Evolutionary conservation across 805 yeast species (phyloP).

Genomic region (Lachancea kluyveri): DNA sequence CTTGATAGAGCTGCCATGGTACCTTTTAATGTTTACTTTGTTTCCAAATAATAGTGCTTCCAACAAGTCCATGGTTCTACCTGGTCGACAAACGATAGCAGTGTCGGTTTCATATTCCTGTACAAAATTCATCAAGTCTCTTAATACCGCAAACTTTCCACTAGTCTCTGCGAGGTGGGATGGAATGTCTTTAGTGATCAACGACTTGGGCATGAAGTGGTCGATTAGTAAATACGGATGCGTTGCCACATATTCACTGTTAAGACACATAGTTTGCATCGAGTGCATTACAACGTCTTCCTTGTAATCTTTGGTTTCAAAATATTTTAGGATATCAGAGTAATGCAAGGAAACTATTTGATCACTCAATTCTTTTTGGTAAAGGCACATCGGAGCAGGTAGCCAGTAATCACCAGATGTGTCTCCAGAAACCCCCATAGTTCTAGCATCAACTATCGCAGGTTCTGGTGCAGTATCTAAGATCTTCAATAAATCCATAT

Average conservation of each 20-base stretch:
- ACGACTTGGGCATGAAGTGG: conserved; percentile 78
- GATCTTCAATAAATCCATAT: conserved; percentile 69
- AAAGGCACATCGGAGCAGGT: conserved; percentile 78
- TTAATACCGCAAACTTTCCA: conserved; percentile 74
- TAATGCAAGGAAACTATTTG: conserved; percentile 89
- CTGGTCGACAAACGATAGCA: conserved; percentile 67
- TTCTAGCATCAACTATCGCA: conserved; percentile 57
- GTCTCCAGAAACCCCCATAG: conserved; percentile 30
- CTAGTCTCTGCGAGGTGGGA: conserved; percentile 65
- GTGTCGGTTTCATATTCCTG: conserved; percentile 43
- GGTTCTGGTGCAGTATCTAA: conserved; percentile 85
- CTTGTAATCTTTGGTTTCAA: conserved; percentile 47
- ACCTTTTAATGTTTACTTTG: conserved; percentile 48
- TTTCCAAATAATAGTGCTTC: conserved; percentile 68
- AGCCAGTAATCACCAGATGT: conserved; percentile 59
- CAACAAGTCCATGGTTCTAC: conserved; percentile 59
- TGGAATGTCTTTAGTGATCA: conserved; percentile 66
- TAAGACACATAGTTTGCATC: conserved; percentile 64
- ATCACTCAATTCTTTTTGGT: conserved; percentile 83
- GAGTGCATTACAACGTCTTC: conserved; percentile 66
- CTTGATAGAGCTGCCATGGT: conserved; percentile 57
- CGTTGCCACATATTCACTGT: conserved; percentile 73
- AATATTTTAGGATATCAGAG: conserved; percentile 81
- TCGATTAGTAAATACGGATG: conserved; percentile 85
- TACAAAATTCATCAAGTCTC: conserved; percentile 54